Conservation (phyloP, 2,329 filamentous ascomycete genomes). For the Teratosphaeriaceae sp. region DNA sequence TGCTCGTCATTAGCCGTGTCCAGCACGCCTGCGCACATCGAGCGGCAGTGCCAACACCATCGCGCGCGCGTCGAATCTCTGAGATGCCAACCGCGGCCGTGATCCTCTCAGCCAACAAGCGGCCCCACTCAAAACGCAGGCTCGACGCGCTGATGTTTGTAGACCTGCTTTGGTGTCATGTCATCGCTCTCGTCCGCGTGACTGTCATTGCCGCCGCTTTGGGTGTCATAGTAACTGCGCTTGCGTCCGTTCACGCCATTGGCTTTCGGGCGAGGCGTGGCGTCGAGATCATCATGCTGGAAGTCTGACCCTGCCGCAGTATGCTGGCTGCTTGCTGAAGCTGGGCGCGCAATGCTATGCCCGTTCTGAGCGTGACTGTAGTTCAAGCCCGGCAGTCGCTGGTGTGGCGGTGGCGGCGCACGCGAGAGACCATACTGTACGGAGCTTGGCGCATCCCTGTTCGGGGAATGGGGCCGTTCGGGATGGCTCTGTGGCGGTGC, state of each 20-base stretch:
- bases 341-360: conserved; percentile 1
- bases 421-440: background rate
- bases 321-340: conserved; percentile 3
- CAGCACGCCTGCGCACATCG: too few species aligned
- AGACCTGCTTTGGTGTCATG: conserved; percentile 3
- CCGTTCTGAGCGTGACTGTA: background rate
- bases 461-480: background rate
- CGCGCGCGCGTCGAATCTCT: too few species aligned
- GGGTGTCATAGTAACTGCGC: conserved; percentile 6
- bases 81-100: too few species aligned
- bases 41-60: too few species aligned
- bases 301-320: background rate
- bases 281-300: conserved; percentile 4
- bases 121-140: too few species aligned
- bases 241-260: conserved; percentile 5
- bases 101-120: too few species aligned
- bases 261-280: conserved; percentile 8
- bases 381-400: background rate
- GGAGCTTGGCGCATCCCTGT: conserved; percentile 6
- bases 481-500: conserved; percentile 12
- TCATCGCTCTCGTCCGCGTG: conserved; percentile 2
- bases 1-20: too few species aligned
- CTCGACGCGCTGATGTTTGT: too few species aligned
- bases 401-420: conserved; percentile 14
- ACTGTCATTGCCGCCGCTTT: conserved; percentile 2